Base-by-base conservation (phyloP, 768 basidiomycete species). In the Panus rudis region DNA sequence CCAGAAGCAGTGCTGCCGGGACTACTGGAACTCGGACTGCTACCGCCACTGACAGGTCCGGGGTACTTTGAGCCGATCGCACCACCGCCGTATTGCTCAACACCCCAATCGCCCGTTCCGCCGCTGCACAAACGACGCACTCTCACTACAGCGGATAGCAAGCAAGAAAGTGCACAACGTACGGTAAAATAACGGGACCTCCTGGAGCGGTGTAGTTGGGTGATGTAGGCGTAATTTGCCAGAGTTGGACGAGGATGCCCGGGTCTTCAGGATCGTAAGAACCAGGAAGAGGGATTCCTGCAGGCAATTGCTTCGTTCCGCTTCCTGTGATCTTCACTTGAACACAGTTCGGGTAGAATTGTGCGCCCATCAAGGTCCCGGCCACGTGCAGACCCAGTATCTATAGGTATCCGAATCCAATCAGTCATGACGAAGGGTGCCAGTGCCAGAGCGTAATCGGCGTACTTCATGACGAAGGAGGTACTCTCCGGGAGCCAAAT, bases 271-370 rank as follows among this genome's bases (percentile, higher is more conserved):
- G 50, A 34, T 51, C 42, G 35, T 51, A 51, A 10, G 50, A 41
- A n/a, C 50, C 50, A 5, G 50, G 50, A 10, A 51, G 37, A 4
- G 46, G 47, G 21, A 51, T 48, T 6, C 47, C 46, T 19, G 12
- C 32, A 3, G 46, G 47, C 14, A 51, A 39, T 4, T 19, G 12
- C 4, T 31, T 39, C 23, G 19, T 49, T 2, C 57, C 57, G 14
- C 53, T 50, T n/a, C 52, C 54, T 14, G 49, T 48, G 8, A 58
- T 46, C 28, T 56, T 16, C 25, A 60, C 16, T 43, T 60, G 57
- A 8, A 59, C 40, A 43, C 58, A 60, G 34, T 47, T 49, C 22
- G 53, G 56, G 41, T 57, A 57, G 39, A 57, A 51, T 30, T 57
- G 50, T n/a, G 50, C 50, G 2, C 50, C 50, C 46, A 48, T 44